A percentile compares a stretch with the other conserved stretches of the same genome.
These are phyloP conservation scores for Lachancea waltii DNA, from an alignment of 805 yeast genomes.

Conservation along the genomic window DNA sequence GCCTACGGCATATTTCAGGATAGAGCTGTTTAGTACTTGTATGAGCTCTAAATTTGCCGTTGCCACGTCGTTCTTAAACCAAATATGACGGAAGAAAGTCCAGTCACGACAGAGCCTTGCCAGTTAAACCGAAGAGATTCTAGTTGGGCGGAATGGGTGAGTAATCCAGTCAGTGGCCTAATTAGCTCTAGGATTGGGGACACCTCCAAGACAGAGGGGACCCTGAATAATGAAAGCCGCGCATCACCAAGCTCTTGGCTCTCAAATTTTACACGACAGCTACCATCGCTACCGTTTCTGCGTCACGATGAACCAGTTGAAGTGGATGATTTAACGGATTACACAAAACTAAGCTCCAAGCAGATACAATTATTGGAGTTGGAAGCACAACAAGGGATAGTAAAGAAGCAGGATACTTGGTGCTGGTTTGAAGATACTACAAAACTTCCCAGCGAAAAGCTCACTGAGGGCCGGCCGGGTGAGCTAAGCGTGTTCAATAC, in stretches of 20 bases:
- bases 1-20: too few relatives aligned
- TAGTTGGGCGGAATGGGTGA: not conserved
- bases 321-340: constrained; percentile 19
- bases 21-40: too few relatives aligned
- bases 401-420: constrained; percentile 23
- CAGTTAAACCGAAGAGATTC: not conserved
- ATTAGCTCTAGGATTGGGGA: not conserved
- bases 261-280: not conserved
- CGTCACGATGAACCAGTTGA: constrained; percentile 5
- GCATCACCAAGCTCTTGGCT: constrained; percentile 1
- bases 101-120: not conserved
- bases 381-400: constrained; percentile 23
- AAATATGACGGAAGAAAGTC: constrained; percentile 1
- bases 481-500: constrained; percentile 26
- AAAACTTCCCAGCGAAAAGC: constrained; percentile 9
- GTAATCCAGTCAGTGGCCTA: not conserved
- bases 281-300: constrained; percentile 5
- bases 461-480: constrained; percentile 18
- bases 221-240: not conserved
- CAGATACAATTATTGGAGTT: constrained; percentile 23
- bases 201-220: not conserved
- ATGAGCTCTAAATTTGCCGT: too few relatives aligned
- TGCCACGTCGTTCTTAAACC: too few relatives aligned
- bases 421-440: constrained; percentile 30
- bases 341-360: constrained; percentile 22